phyloP scores from a whole-genome alignment of 2,329 filamentous ascomycete genomes.

The Arachnopeziza araneosa region DNA sequence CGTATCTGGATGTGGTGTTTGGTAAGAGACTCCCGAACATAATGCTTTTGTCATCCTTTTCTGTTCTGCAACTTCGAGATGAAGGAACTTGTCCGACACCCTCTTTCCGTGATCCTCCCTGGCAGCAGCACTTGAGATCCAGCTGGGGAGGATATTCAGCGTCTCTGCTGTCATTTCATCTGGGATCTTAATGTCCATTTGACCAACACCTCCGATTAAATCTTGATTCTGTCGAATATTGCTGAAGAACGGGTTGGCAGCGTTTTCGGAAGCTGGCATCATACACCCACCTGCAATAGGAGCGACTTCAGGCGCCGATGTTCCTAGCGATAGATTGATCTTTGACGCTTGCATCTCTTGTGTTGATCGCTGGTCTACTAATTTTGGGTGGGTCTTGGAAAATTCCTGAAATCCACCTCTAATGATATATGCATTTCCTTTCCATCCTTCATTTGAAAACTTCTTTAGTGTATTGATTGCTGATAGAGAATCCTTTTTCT shows the following conservation, averaged over 20 bases:
- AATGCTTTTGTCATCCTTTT: conserved; percentile 85
- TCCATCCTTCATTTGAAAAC: conserved; percentile 79
- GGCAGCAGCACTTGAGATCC: conserved; percentile 68
- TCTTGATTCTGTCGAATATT: conserved; percentile 98
- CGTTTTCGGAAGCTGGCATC: conserved; percentile 64
- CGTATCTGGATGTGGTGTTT: conserved; percentile 33
- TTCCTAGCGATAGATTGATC: conserved; percentile 46
- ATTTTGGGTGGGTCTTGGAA: conserved; percentile 56
- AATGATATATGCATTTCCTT: conserved; percentile 67
- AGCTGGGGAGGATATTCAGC: conserved; percentile 55
- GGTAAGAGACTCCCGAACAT: conserved; percentile 53
- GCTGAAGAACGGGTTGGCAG: conserved; percentile 83
- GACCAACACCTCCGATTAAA: conserved; percentile 85
- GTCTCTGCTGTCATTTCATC: conserved; percentile 41
- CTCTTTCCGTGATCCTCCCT: conserved; percentile 67
- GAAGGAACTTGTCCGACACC: conserved; percentile 77
- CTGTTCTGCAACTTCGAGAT: conserved; percentile 80
- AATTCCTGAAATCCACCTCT: conserved; percentile 79
- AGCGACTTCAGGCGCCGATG: conserved; percentile 47
- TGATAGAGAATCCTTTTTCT: conserved; percentile 73
- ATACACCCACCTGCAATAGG: conserved; percentile 87
- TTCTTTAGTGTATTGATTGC: conserved; percentile 90
- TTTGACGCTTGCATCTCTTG: conserved; percentile 34
- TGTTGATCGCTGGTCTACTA: conserved; percentile 49
- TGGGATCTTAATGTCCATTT: conserved; percentile 60